Evolutionary conservation across 176 grass and related monocot genomes (phyloP), one percentile per base, ranked within the genome.

Genomic region (Poa annua): DNA sequence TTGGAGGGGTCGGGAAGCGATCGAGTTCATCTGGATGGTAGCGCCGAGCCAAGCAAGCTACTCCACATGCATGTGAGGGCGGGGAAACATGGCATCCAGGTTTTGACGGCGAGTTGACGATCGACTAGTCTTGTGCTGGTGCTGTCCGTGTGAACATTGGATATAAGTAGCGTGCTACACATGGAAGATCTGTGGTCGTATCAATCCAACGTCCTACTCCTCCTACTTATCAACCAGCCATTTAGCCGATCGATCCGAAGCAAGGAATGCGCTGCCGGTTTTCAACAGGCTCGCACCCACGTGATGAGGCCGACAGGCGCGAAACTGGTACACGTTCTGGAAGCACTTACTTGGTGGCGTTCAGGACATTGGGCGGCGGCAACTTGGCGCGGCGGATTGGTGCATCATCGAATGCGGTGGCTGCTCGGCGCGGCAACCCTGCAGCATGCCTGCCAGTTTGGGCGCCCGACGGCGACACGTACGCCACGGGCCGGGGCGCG

Each of bases 401-500:
- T 6, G 67, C 22, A 4, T 48, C 45, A 22, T 67, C 44, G 32
- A 12, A 14, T 42, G 41, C 7, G 41, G 41, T 82, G 73, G 72
- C 63, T 32, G 71, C 71, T 26, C 85, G 26, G 26, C 4, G 52
- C 38, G 85, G 78, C 60, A 59, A 63, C 47, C 45, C 26, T 64
- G 33, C 33, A 36, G 70, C 63, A 35, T 29, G 44, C 78, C 32
- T 29, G 44, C 78, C 32, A 82, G n/a, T 50, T 59, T 11, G 24
- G 26, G n/a, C n/a, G n/a, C 5, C 51, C 4, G 64, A 60, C 51
- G 53, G 54, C 60, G 66, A 35, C 34, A 10, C 16, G 20, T 48
- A 63, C 64, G 64, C 86, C 74, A 88, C 65, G 80, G 44, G 53
- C 25, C 48, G 81, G 29, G 29, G 29, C 29, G 29, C 29, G 1